Base-by-base conservation (phyloP, 371 early-diverging fungal species). In the Circinella minor region DNA sequence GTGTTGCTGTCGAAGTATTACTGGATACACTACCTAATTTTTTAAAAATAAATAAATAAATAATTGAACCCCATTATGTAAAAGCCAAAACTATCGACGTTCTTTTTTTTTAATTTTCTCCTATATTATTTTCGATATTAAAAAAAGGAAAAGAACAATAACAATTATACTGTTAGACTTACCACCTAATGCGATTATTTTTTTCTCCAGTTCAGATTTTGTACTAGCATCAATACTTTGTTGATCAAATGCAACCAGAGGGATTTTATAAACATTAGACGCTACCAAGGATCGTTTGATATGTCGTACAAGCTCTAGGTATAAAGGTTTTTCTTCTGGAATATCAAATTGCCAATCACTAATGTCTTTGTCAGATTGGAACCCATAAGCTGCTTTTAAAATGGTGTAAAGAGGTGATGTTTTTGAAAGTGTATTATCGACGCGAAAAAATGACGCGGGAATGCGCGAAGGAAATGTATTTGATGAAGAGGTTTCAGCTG, bases 261-360 rank as follows among this genome's bases (percentile, higher is more conserved):
- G 88, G 48, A 71, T 71, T 48, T 67, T 76, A 63, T 89, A 71
- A 6, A 81, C 39, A 3, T 80, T 84, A 15, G 69, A 68, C 3
- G 77, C 59, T 13, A 67, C 67, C 17, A 91, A 71, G 4, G 65
- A 74, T 15, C 74, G 59, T 37, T 79, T 79, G 13, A 91, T 80
- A 38, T 78, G 77, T 1, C 60, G 51, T 7, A 89, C 63, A 78
- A 90, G 66, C 4, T 79, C 73, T 10, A 87, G 36, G 60, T 86
- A 74, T 20, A 74, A 65, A 8, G 69, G 72, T 36, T 67, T 71
- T 61, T 84, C 86, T 15, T 78, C 74, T n/a, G 72, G 63, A 38
- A 84, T 79, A 47, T 78, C 74, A 49, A 88, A 81, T 36, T 89
- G 88, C 92, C 90, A 91, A 49, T 80, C 81, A 39, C 73, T 67